Evolutionary conservation across 805 yeast genomes (phyloP).

Genomic region (Dipodascus albidus): DNA sequence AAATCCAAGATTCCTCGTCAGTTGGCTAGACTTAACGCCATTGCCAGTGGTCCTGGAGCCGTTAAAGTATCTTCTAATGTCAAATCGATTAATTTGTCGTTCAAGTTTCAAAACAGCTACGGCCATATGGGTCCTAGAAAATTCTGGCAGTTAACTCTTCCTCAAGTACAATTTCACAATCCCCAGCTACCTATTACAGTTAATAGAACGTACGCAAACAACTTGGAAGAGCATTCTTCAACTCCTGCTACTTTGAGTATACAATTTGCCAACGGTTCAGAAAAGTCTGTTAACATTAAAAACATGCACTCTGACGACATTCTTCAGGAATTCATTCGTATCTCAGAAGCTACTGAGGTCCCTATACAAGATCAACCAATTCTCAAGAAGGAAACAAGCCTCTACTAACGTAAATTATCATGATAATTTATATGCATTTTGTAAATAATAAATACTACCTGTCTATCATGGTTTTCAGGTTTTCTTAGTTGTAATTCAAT

Average conservation of each 20-base stretch:
- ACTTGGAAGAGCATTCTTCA: conserved; percentile 19
- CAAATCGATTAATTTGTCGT: conserved; percentile 15
- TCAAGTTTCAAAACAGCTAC: conserved; percentile 12
- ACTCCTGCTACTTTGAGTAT: conserved; percentile 22
- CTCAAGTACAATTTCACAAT: conserved; percentile 73
- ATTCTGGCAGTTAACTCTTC: conserved; percentile 67
- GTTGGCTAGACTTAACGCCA: conserved; percentile 16
- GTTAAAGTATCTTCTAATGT: conserved; percentile 18
- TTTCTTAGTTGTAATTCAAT: not conserved
- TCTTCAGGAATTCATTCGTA: conserved; percentile 40
- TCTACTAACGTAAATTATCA: not conserved
- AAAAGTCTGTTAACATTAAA: conserved; percentile 41
- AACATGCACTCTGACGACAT: conserved; percentile 40
- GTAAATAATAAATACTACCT: conserved; percentile 1
- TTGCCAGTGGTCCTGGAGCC: conserved; percentile 23
- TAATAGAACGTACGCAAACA: conserved; percentile 31
- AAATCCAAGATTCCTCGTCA: conserved; percentile 12
- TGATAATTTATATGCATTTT: not conserved
- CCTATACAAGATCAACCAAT: conserved; percentile 29
- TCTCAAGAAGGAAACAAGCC: conserved; percentile 2
- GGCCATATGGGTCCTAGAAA: conserved; percentile 29
- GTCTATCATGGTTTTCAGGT: no score
- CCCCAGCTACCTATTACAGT: conserved; percentile 57
- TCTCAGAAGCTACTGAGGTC: conserved; percentile 41
- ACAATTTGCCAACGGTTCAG: conserved; percentile 26